A percentile compares a stretch with the other conserved stretches of the same genome.
Evolutionary conservation across 2,329 filamentous ascomycete species (phyloP).

Genomic region (Fusarium tricinctum): DNA sequence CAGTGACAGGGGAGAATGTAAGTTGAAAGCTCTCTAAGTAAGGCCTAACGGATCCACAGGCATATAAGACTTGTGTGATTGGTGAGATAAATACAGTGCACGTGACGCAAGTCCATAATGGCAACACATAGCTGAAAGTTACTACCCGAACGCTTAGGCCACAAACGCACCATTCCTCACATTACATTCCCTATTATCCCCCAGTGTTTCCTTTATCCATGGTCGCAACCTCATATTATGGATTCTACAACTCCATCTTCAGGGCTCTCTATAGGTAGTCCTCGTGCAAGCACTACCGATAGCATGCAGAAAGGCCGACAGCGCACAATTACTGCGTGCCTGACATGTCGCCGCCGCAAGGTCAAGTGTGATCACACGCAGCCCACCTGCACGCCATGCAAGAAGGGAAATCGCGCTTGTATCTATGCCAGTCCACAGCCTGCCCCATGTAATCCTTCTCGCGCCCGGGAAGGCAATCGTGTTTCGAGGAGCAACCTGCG

Average conservation of each 20-base stretch:
- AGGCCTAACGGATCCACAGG: too few relatives aligned
- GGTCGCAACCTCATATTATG: not conserved
- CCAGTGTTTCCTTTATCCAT: not conserved
- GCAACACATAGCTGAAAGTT: too few relatives aligned
- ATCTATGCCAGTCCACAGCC: not conserved
- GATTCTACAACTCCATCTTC: not conserved
- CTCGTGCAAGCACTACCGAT: not conserved
- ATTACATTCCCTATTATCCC: too few relatives aligned
- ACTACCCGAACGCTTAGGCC: too few relatives aligned
- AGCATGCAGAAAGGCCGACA: not conserved
- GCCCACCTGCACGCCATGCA: constrained; percentile 5
- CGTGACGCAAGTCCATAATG: too few relatives aligned
- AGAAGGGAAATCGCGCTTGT: constrained; percentile 11
- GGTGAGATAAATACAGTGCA: too few relatives aligned
- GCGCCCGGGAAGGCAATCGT: not conserved
- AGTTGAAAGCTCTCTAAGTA: too few relatives aligned
- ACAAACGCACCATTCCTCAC: too few relatives aligned
- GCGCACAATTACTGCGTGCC: constrained; percentile 2
- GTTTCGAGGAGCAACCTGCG: not conserved
- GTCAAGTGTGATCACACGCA: constrained; percentile 14
- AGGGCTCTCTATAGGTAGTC: not conserved
- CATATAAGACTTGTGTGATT: too few relatives aligned
- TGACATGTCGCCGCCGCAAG: constrained; percentile 4
- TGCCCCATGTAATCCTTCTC: not conserved
- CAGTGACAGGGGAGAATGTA: too few relatives aligned